Evolutionary conservation across 208 protist genomes (phyloP).

Genomic region (Trypanosoma theileri): DNA sequence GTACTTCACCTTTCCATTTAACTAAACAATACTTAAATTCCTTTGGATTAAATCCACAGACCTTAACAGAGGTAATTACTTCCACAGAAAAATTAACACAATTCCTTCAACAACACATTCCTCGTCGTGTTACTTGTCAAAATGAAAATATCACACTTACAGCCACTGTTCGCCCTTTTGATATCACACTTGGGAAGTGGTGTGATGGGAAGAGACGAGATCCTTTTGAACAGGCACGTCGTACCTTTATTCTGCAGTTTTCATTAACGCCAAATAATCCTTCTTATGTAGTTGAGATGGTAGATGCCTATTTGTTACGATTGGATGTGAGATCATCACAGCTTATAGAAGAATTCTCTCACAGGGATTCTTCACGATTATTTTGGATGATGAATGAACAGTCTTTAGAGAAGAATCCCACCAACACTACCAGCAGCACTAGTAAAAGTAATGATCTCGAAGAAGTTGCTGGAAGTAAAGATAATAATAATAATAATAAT

Average conservation of each 20-base stretch:
- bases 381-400: no score
- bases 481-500: not conserved
- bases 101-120: conserved; percentile 31
- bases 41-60: conserved; percentile 15
- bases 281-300: conserved; percentile 34
- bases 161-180: conserved; percentile 52
- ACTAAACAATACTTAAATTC: conserved; percentile 41
- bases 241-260: conserved; percentile 57
- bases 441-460: not conserved
- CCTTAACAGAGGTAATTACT: not conserved
- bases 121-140: conserved; percentile 35
- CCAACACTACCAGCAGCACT: conserved; percentile 5
- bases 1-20: conserved; percentile 45
- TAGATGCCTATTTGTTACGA: conserved; percentile 75
- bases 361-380: no score
- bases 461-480: not conserved
- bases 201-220: conserved; percentile 35
- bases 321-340: conserved; percentile 52
- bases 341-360: conserved; percentile 52
- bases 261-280: conserved; percentile 32
- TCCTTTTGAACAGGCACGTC: conserved; percentile 56
- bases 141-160: conserved; percentile 58
- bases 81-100: conserved; percentile 24
- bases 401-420: no score
- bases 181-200: conserved; percentile 36